These are phyloP conservation scores for Aspergillus sp. DNA, from an alignment of 2,329 filamentous ascomycete genomes.

Conservation along the genomic window DNA sequence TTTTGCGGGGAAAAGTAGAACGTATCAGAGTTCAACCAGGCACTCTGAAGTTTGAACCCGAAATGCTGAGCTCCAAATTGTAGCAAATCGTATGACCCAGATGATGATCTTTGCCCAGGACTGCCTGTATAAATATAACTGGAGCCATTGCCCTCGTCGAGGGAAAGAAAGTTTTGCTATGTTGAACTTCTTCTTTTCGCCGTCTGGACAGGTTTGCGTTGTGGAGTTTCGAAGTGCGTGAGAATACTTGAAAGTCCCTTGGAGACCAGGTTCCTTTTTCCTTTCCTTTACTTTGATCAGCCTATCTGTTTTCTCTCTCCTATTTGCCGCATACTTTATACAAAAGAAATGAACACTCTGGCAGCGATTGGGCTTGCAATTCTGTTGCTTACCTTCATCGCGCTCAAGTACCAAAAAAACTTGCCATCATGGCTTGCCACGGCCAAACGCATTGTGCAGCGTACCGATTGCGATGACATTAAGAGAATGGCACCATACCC, in stretches of 20 bases:
- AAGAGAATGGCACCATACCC: conserved; percentile 39
- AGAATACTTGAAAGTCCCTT: conserved; percentile 13
- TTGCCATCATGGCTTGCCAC: conserved; percentile 11
- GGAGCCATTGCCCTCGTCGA: conserved; percentile 19
- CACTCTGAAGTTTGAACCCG: conserved; percentile 17
- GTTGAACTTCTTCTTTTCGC: conserved; percentile 14
- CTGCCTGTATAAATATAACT: conserved; percentile 21
- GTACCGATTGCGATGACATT: conserved; percentile 26
- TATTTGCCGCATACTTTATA: conserved; percentile 3
- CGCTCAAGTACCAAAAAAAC: conserved; percentile 26
- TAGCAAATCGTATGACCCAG: conserved; percentile 27
- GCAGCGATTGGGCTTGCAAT: conserved; percentile 30
- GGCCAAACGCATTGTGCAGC: conserved; percentile 6
- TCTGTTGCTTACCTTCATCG: conserved; percentile 28
- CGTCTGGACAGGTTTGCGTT: conserved; percentile 14
- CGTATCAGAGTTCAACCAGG: conserved; percentile 26
- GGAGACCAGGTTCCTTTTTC: conserved; percentile 9
- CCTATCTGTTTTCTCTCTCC: conserved; percentile 5
- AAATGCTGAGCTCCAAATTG: conserved; percentile 20
- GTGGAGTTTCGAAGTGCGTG: conserved; percentile 17
- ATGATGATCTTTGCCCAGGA: conserved; percentile 20
- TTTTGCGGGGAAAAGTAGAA: conserved; percentile 28
- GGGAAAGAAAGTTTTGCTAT: conserved; percentile 16
- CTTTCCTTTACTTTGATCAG: conserved; percentile 8
- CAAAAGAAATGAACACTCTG: conserved; percentile 33